Evolutionary conservation across 768 basidiomycete genomes (phyloP).

Genomic region (Serendipita sp.): DNA sequence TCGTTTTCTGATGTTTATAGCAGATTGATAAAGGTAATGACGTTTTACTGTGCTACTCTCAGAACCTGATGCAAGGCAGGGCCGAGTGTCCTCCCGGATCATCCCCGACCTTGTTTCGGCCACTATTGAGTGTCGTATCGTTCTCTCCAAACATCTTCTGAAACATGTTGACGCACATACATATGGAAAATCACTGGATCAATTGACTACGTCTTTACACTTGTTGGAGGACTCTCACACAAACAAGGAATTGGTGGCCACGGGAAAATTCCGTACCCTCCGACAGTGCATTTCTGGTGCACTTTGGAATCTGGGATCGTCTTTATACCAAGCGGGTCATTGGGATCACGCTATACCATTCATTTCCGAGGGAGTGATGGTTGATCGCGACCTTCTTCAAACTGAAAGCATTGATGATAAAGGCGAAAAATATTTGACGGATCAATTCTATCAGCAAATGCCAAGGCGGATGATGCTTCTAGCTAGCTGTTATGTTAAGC

Average conservation of each 20-base stretch:
- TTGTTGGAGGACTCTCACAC: not conserved
- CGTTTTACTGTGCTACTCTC: too few relatives aligned
- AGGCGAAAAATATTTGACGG: slow-evolving; percentile 29
- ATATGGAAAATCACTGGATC: not conserved
- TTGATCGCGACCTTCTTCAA: not conserved
- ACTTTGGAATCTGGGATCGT: slow-evolving; percentile 50
- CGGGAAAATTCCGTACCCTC: not conserved
- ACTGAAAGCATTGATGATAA: slow-evolving; percentile 16
- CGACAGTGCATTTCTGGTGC: slow-evolving; percentile 55
- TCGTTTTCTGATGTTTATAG: too few relatives aligned
- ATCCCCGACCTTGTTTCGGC: not conserved
- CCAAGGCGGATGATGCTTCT: slow-evolving; percentile 67
- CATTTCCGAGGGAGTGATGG: slow-evolving; percentile 24
- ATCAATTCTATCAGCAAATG: slow-evolving; percentile 44
- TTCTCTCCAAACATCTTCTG: not conserved
- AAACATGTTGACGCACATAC: not conserved
- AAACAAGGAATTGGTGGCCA: too few relatives aligned
- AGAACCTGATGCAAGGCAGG: too few relatives aligned
- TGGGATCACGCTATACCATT: slow-evolving; percentile 54
- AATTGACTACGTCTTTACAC: not conserved
- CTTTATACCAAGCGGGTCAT: slow-evolving; percentile 48
- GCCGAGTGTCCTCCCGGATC: too few relatives aligned
- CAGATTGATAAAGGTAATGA: too few relatives aligned
- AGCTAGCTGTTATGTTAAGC: slow-evolving; percentile 61
- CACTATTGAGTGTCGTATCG: not conserved